Percentiles rank a stretch among this genome's conserved stretches.
phyloP scores from a whole-genome alignment of 768 basidiomycete genomes.

The Termitomyces sp. region DNA sequence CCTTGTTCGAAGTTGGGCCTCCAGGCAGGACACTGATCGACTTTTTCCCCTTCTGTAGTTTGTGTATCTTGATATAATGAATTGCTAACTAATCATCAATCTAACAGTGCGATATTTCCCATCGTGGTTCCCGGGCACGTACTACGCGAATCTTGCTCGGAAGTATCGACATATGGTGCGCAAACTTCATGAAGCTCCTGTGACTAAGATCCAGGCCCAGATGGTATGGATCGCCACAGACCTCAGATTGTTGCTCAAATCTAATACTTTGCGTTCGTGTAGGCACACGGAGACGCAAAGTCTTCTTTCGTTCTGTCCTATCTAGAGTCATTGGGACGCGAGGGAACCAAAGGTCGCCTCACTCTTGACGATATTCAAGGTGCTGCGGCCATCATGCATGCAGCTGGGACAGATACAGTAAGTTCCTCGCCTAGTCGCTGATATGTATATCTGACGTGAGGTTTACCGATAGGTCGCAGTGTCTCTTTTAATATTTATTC shows the following conservation, averaged over 20 bases:
- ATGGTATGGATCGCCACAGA: background rate
- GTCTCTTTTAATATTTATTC: conserved; percentile 7
- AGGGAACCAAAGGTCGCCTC: background rate
- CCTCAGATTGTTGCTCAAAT: background rate
- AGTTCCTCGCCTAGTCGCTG: background rate
- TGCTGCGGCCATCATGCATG: background rate
- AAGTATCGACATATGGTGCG: background rate
- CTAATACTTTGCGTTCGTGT: too few relatives aligned
- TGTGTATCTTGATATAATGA: background rate
- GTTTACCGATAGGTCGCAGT: background rate
- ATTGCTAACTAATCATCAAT: background rate
- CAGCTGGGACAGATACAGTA: background rate
- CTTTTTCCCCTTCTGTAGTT: background rate
- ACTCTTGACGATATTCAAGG: background rate
- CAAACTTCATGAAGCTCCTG: background rate
- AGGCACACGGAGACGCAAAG: background rate
- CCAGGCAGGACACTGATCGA: conserved; percentile 4
- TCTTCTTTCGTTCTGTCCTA: background rate
- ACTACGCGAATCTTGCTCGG: conserved; percentile 8
- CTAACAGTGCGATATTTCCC: conserved; percentile 10
- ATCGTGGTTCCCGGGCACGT: conserved; percentile 13
- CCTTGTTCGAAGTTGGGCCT: conserved; percentile 1
- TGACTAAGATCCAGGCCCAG: background rate
- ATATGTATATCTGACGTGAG: background rate
- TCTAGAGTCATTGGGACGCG: background rate